These are phyloP conservation scores for Thermothielavioides terrestris DNA, from an alignment of 495 filamentous ascomycete species.

Conservation along the genomic window DNA sequence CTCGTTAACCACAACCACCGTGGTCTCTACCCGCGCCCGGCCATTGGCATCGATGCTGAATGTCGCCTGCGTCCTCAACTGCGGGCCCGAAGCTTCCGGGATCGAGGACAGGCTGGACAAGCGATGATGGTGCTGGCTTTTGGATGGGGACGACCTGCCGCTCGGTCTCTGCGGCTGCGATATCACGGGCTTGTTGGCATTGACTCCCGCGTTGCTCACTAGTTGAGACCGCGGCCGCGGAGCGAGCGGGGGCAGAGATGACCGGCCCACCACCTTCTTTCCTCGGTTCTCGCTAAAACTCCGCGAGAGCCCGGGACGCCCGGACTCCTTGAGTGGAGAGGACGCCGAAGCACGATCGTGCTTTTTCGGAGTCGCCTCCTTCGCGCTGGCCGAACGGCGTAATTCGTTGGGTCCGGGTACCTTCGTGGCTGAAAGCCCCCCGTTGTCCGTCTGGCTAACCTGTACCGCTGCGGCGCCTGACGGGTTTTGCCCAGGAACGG, in stretches of 20 bases:
- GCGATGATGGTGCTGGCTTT: constrained; percentile 33
- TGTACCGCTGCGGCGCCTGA: constrained; percentile 21
- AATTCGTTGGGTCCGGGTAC: constrained; percentile 25
- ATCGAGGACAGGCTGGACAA: constrained; percentile 43
- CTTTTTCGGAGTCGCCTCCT: constrained; percentile 28
- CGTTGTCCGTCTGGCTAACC: constrained; percentile 2
- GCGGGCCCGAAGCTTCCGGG: constrained; percentile 36
- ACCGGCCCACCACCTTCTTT: constrained; percentile 27
- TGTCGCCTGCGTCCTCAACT: constrained; percentile 49
- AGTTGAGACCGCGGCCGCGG: constrained; percentile 21
- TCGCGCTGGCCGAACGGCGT: constrained; percentile 37
- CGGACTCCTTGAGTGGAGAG: constrained; percentile 42
- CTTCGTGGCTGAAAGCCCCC: constrained; percentile 18
- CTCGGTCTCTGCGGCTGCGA: constrained; percentile 30
- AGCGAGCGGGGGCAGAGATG: constrained; percentile 28
- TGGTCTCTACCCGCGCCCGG: constrained; percentile 62
- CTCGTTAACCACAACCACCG: constrained; percentile 43
- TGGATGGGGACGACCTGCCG: constrained; percentile 44
- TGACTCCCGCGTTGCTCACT: constrained; percentile 15
- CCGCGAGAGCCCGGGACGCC: constrained; percentile 49
- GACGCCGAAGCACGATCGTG: constrained; percentile 41
- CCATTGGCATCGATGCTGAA: constrained; percentile 66
- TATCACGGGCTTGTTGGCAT: constrained; percentile 24
- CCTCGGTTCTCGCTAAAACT: constrained; percentile 49
- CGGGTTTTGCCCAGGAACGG: constrained; percentile 23